Percentiles rank a stretch among this genome's conserved stretches.
Conservation (phyloP, 2,329 filamentous ascomycete species). For the Aspergillus hiratsukae region DNA sequence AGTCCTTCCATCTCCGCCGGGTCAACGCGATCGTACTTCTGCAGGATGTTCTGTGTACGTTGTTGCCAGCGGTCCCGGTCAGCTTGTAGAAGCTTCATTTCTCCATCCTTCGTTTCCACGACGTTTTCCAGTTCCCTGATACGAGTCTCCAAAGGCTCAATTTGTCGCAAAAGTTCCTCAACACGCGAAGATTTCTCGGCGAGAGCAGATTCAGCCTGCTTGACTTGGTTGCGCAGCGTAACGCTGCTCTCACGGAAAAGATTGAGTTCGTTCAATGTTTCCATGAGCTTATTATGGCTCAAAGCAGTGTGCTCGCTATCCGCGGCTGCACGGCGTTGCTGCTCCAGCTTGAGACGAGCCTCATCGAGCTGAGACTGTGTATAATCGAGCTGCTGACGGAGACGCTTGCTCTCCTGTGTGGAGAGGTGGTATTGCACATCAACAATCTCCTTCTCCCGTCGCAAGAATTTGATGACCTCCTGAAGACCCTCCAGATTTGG, state of each 20-base stretch:
- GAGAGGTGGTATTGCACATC: conserved; percentile 95
- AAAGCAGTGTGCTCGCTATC: conserved; percentile 69
- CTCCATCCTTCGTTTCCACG: conserved; percentile 74
- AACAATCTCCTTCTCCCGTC: conserved; percentile 94
- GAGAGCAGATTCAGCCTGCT: conserved; percentile 71
- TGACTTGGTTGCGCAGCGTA: conserved; percentile 80
- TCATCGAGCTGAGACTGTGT: conserved; percentile 85
- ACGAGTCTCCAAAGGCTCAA: conserved; percentile 76
- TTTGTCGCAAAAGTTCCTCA: conserved; percentile 66
- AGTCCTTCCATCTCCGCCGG: conserved; percentile 87
- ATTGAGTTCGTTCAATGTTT: conserved; percentile 93
- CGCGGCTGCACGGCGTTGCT: conserved; percentile 73
- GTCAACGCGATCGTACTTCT: conserved; percentile 92
- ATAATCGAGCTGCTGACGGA: conserved; percentile 88
- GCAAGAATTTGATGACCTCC: conserved; percentile 85
- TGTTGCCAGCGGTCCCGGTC: conserved; percentile 95
- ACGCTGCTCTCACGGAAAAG: conserved; percentile 92
- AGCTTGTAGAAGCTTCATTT: conserved; percentile 81
- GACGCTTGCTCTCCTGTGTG: conserved; percentile 76
- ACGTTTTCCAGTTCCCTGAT: conserved; percentile 80
- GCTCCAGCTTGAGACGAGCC: conserved; percentile 78
- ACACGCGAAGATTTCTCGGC: conserved; percentile 70
- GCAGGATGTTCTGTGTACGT: conserved; percentile 89
- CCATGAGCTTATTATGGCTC: conserved; percentile 84
- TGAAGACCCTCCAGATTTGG: conserved; percentile 70